These are phyloP conservation scores for Juglanconis sp. DNA, from an alignment of 2,329 filamentous ascomycete genomes.

Conservation along the genomic window DNA sequence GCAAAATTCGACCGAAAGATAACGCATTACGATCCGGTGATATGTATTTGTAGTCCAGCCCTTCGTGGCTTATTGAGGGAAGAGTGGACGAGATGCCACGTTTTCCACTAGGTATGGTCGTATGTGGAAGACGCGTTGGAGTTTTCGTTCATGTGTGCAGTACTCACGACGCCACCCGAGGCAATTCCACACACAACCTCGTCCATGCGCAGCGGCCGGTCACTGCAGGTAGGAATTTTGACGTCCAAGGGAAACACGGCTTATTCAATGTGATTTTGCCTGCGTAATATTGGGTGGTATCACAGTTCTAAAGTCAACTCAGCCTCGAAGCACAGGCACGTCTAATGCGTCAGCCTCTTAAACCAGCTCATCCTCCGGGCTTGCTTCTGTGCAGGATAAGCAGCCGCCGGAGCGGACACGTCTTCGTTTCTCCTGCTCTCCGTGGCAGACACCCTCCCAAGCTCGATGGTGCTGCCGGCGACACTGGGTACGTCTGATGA, in stretches of 20 bases:
- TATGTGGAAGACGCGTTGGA: no score
- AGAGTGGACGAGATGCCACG: no score
- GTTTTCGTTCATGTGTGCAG: no score
- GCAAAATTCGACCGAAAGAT: no score
- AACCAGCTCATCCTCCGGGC: conserved; percentile 18
- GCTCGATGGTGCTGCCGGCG: neutral
- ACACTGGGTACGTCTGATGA: neutral
- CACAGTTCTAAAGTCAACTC: neutral
- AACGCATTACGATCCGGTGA: no score
- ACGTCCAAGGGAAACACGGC: neutral
- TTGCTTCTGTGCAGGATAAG: conserved; percentile 8
- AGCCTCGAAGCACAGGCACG: neutral
- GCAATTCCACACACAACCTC: no score
- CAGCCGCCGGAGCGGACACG: neutral
- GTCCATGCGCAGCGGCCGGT: no score
- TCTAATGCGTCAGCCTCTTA: conserved; percentile 17
- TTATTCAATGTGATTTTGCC: neutral
- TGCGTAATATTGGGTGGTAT: neutral
- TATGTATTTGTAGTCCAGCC: no score
- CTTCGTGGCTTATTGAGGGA: no score
- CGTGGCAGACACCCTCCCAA: neutral
- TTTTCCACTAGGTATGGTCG: no score
- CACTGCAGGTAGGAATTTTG: neutral
- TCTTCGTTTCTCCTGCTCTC: neutral
- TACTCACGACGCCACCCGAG: no score